Conservation (phyloP, 2,329 filamentous ascomycete species). For the Chaetomiaceae sp. region DNA sequence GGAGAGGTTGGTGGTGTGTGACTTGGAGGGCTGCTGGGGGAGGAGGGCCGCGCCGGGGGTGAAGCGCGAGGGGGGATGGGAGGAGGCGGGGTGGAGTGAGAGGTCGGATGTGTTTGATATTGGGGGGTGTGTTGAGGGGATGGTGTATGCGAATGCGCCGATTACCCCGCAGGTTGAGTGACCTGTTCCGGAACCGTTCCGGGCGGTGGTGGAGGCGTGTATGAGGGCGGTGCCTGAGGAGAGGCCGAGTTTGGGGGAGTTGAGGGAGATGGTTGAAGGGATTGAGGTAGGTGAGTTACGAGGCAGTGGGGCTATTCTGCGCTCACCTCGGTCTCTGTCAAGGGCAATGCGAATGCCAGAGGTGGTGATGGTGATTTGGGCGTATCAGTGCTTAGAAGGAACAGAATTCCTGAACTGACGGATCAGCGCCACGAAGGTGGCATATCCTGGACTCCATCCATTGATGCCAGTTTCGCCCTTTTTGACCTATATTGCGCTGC, state of each 20-base stretch:
- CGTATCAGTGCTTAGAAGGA: no score
- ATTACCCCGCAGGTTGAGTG: slow-evolving; percentile 26
- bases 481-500: no score
- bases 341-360: no score
- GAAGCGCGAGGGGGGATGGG: slow-evolving; percentile 12
- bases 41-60: slow-evolving; percentile 25
- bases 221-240: neutral
- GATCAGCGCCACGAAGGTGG: no score
- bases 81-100: slow-evolving; percentile 16
- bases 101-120: slow-evolving; percentile 28
- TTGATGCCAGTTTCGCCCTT: no score
- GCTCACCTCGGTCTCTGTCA: no score
- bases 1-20: slow-evolving; percentile 23
- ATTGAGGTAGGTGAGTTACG: no score
- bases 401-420: no score
- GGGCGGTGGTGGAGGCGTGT: slow-evolving; percentile 18
- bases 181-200: slow-evolving; percentile 23
- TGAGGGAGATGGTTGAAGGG: slow-evolving; percentile 5
- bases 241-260: slow-evolving; percentile 2
- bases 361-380: no score
- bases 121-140: slow-evolving; percentile 25
- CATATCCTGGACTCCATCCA: no score
- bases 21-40: slow-evolving; percentile 29
- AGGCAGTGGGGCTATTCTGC: no score
- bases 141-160: slow-evolving; percentile 29